Percentiles rank a stretch among this genome's conserved stretches.
These are phyloP conservation scores for Cokeromyces recurvatus DNA, from an alignment of 371 early-diverging fungal genomes.

Conservation along the genomic window DNA sequence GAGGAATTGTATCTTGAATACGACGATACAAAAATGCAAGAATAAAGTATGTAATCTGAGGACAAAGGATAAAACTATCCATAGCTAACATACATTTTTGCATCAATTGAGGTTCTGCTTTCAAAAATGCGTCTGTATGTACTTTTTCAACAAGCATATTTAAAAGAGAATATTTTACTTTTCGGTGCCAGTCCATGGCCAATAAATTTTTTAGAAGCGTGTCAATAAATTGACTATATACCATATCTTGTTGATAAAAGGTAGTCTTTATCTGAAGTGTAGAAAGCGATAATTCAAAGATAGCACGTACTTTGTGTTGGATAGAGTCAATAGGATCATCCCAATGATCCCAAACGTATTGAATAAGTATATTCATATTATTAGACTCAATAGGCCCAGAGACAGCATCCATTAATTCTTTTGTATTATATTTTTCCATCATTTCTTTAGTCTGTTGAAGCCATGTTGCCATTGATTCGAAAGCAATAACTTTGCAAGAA, in stretches of 20 bases:
- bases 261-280: conserved; percentile 41
- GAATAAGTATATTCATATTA: conserved; percentile 52
- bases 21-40: conserved; percentile 31
- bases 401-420: conserved; percentile 7
- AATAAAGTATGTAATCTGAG: conserved; percentile 53
- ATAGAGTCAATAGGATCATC: conserved; percentile 80
- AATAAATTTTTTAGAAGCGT: conserved; percentile 44
- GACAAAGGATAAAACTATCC: conserved; percentile 61
- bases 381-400: conserved; percentile 26
- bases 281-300: conserved; percentile 61
- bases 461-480: conserved; percentile 75
- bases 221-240: conserved; percentile 31
- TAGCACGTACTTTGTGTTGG: conserved; percentile 63
- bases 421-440: conserved; percentile 9
- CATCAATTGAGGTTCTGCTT: conserved; percentile 53
- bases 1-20: conserved; percentile 36
- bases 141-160: conserved; percentile 60
- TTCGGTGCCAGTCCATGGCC: conserved; percentile 57
- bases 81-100: conserved; percentile 54
- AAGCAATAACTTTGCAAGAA: conserved; percentile 64
- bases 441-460: conserved; percentile 48
- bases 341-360: conserved; percentile 75
- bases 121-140: conserved; percentile 47
- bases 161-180: conserved; percentile 68
- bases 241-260: conserved; percentile 20